These are phyloP conservation scores for Amphichorda felina DNA, from an alignment of 2,329 filamentous ascomycete species.

Conservation along the genomic window DNA sequence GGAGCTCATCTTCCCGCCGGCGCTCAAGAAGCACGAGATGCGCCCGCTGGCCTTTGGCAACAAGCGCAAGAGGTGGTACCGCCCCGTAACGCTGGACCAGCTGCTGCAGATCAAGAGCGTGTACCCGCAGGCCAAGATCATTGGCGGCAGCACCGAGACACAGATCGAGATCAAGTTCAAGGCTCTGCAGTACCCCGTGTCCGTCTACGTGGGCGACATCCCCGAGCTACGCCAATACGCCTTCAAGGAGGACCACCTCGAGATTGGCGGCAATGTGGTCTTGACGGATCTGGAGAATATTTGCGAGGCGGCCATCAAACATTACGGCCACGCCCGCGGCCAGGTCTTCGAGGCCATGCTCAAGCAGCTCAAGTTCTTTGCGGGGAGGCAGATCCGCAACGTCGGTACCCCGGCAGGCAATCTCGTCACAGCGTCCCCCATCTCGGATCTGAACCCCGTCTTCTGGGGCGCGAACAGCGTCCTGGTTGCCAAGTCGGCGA, in stretches of 20 bases:
- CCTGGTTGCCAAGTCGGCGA: conserved; percentile 66
- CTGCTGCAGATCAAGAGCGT: conserved; percentile 83
- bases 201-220: conserved; percentile 89
- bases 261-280: conserved; percentile 86
- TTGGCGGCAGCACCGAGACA: conserved; percentile 91
- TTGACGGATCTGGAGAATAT: conserved; percentile 85
- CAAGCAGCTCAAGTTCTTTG: conserved; percentile 92
- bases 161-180: conserved; percentile 99
- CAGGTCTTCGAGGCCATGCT: conserved; percentile 86
- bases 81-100: conserved; percentile 77
- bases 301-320: conserved; percentile 63
- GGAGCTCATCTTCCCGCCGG: conserved; percentile 86
- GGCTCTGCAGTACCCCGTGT: conserved; percentile 77
- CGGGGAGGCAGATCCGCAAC: conserved; percentile 89
- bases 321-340: conserved; percentile 58
- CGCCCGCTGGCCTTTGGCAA: conserved; percentile 82
- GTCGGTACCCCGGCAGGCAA: conserved; percentile 97
- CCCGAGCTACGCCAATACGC: conserved; percentile 73
- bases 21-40: conserved; percentile 71
- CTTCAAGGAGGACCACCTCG: conserved; percentile 70
- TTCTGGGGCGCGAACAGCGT: conserved; percentile 79
- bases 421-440: conserved; percentile 85
- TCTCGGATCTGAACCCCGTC: conserved; percentile 91
- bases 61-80: conserved; percentile 87
- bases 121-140: conserved; percentile 81